Base-by-base conservation (phyloP, 2,329 filamentous ascomycete species). In the Drechslerella dactyloides region DNA sequence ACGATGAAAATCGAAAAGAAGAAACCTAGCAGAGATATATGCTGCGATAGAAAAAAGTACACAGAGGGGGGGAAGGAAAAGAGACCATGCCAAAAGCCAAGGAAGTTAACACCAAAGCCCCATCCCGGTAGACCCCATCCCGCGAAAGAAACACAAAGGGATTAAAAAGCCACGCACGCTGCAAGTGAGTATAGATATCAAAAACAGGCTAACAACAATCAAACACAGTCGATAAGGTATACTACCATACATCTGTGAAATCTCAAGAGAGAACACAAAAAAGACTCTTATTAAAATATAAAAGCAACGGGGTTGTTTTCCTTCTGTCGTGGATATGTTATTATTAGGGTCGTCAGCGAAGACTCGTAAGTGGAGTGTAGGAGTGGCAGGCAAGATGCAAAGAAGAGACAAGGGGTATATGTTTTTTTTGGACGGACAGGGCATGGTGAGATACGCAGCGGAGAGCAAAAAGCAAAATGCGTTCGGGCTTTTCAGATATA, bases 311-410 rank as follows among this genome's bases (percentile, higher is more conserved):
- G 37, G 37, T 42, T 42, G 37, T 17, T 42, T 37, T 13, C 33
- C 13, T 37, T 42, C 37, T 42, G 37, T 42, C 37, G 37, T 42
- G 4, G 37, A 13, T 15, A 15, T 15, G 37, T 37, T 15, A 17
- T 42, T 42, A 42, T 42, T 42, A 42, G 37, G n/a, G 37, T 42
- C n/a, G 37, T 42, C 37, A 42, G 37, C 37, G 37, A 42, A 42
- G 37, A 42, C 37, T 13, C 37, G 13, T 37, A 42, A 15, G 5
- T 13, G 15, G 11, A 13, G n/a, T 15, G 37, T 42, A 42, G 37
- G n/a, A 42, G 15, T 4, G n/a, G 4, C n/a, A 42, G 37, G 15
- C 37, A 42, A 13, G 37, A 33, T 8, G 8, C 27, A 8, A 33
- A 33, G 27, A 33, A 8, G 8, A 33, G 27, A 33, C 4, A 33